phyloP scores from a whole-genome alignment of 176 grass and related monocot species.

The Areca catechu region DNA sequence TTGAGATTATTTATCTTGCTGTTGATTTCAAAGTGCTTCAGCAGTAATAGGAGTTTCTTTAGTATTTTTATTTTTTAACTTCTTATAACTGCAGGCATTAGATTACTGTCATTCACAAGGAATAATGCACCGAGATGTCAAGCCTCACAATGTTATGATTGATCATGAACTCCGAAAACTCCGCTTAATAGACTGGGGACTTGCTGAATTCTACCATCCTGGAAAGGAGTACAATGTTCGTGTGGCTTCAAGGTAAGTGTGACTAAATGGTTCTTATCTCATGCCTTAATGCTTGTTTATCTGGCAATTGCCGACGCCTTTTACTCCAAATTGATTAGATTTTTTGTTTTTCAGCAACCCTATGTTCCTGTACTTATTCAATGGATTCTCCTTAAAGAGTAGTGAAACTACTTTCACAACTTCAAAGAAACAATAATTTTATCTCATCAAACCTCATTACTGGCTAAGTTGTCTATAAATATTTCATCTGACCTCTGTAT shows the following conservation, averaged over 20 bases:
- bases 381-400: no score
- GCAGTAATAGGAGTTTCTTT: not conserved
- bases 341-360: no score
- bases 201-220: constrained; percentile 73
- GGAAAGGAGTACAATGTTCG: constrained; percentile 67
- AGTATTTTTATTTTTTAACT: constrained; percentile 2
- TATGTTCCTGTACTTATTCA: no score
- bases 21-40: not conserved
- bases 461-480: no score
- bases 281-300: not conserved
- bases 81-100: constrained; percentile 40
- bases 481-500: no score
- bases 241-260: constrained; percentile 67
- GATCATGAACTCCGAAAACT: constrained; percentile 71
- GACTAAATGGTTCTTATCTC: not conserved
- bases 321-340: no score
- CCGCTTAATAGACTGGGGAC: constrained; percentile 68
- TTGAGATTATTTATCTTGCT: constrained; percentile 4
- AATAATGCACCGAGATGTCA: constrained; percentile 83
- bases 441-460: no score
- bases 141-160: constrained; percentile 77
- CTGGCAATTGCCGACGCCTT: no score
- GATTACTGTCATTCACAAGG: constrained; percentile 78
- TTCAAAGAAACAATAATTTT: no score
- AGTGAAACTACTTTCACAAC: no score